Conservation (phyloP, 2,329 filamentous ascomycete genomes). For the Alternaria arborescens region DNA sequence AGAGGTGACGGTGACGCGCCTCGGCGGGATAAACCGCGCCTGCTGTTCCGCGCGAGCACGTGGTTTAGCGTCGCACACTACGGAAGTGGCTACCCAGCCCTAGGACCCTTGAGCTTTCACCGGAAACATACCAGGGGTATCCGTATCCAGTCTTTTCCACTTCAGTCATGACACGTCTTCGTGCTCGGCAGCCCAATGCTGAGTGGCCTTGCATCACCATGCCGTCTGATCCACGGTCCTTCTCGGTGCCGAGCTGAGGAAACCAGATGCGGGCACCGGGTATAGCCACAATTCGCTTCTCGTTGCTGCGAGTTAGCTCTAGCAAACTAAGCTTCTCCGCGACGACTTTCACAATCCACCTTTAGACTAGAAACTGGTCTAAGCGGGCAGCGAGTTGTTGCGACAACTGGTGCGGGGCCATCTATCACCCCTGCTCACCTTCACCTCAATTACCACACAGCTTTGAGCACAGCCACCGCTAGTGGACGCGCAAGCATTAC, state of each 20-base stretch:
- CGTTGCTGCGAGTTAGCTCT: background rate
- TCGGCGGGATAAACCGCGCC: conserved; percentile 5
- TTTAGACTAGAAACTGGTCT: background rate
- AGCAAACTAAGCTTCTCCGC: conserved; percentile 20
- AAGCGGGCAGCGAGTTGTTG: background rate
- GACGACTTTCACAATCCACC: conserved; percentile 18
- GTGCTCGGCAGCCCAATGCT: conserved; percentile 8
- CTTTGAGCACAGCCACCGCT: conserved; percentile 33
- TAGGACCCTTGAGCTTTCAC: conserved; percentile 6
- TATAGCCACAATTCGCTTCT: background rate
- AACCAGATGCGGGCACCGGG: conserved; percentile 14
- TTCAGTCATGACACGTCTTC: conserved; percentile 18
- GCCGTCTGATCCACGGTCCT: conserved; percentile 8
- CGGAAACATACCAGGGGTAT: conserved; percentile 8
- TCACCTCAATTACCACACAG: conserved; percentile 28
- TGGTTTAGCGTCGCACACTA: conserved; percentile 15
- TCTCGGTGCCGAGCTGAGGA: conserved; percentile 17
- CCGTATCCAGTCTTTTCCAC: conserved; percentile 6
- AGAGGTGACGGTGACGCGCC: conserved; percentile 21
- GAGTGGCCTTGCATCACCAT: conserved; percentile 7
- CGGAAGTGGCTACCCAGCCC: conserved; percentile 4
- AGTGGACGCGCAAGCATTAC: conserved; percentile 16
- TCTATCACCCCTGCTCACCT: conserved; percentile 18
- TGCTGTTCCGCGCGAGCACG: conserved; percentile 18
- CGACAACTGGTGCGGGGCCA: conserved; percentile 16